These are phyloP conservation scores for Backusella psychrophila DNA, from an alignment of 192 early-diverging fungal genomes.

Conservation along the genomic window DNA sequence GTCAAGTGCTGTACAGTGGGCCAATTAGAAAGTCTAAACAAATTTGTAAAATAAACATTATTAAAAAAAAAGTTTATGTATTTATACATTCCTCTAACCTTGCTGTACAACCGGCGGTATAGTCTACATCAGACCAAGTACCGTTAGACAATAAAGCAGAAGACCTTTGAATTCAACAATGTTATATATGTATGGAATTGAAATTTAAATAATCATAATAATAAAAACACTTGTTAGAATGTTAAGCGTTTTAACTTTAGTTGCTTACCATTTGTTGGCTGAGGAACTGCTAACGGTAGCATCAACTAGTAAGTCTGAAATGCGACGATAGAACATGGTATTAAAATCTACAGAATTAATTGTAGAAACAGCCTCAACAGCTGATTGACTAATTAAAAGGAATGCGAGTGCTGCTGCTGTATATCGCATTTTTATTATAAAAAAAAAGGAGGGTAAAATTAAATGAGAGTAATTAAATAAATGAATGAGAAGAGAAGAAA, in stretches of 20 bases:
- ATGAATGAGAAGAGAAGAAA: not conserved
- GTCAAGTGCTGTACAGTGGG: slow-evolving; percentile 19
- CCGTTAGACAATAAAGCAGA: not conserved
- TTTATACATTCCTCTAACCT: not conserved
- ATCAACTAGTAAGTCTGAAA: not conserved
- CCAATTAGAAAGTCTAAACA: slow-evolving; percentile 20
- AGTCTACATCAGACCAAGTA: slow-evolving; percentile 21
- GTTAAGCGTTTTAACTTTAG: not conserved
- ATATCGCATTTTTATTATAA: not conserved
- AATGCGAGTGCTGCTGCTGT: not conserved
- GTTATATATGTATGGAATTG: not conserved
- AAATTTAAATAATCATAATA: not conserved
- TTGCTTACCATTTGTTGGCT: not conserved
- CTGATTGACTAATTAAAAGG: not conserved
- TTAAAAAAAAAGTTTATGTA: not conserved
- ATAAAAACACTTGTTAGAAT: not conserved
- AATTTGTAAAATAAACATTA: not conserved
- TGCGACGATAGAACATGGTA: not conserved
- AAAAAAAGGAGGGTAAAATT: not conserved
- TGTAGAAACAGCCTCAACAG: not conserved
- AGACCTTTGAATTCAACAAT: not conserved
- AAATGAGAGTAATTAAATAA: not conserved
- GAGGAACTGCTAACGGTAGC: not conserved
- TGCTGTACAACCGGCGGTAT: slow-evolving; percentile 16
- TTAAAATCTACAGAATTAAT: not conserved